phyloP scores from a whole-genome alignment of 768 basidiomycete genomes.

The Lepiota venenata region DNA sequence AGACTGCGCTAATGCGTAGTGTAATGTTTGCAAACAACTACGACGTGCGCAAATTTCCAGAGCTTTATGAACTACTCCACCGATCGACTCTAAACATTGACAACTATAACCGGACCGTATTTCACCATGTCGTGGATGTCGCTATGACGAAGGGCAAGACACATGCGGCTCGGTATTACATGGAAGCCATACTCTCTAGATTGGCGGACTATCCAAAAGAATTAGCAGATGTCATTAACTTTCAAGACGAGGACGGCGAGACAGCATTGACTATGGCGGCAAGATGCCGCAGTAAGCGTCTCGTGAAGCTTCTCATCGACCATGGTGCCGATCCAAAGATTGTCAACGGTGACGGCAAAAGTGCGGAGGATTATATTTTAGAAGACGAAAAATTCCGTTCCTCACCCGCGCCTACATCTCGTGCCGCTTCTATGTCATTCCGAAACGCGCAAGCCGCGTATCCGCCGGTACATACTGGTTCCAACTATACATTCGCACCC shows the following conservation, averaged over 20 bases:
- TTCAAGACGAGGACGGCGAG: conserved; percentile 98
- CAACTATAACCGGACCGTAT: conserved; percentile 94
- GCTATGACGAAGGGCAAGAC: conserved; percentile 98
- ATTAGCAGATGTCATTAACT: conserved; percentile 96
- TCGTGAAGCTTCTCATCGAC: conserved; percentile 94
- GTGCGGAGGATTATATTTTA: conserved; percentile 96
- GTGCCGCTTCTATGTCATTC: conserved; percentile 65
- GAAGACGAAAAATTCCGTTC: conserved; percentile 97
- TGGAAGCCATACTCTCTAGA: conserved; percentile 90
- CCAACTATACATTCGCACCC: conserved; percentile 41
- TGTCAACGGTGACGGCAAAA: conserved; percentile 92
- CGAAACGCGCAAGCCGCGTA: conserved; percentile 65
- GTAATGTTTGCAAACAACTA: conserved; percentile 99
- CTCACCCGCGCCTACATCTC: conserved; percentile 77
- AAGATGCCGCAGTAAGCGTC: conserved; percentile 89
- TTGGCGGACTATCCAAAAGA: conserved; percentile 94
- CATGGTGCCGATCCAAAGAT: conserved; percentile 96
- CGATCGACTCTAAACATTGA: conserved; percentile 99
- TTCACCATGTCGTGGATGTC: conserved; percentile 97
- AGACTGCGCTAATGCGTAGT: conserved; percentile 96
- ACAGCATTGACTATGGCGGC: conserved; percentile 97
- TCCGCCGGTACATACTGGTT: conserved; percentile 40
- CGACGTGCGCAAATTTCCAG: conserved; percentile 97
- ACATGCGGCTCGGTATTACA: conserved; percentile 96
- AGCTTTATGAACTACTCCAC: conserved; percentile 94